These are phyloP conservation scores for Cyberlindnera suaveolens DNA, from an alignment of 805 yeast species.

Conservation along the genomic window DNA sequence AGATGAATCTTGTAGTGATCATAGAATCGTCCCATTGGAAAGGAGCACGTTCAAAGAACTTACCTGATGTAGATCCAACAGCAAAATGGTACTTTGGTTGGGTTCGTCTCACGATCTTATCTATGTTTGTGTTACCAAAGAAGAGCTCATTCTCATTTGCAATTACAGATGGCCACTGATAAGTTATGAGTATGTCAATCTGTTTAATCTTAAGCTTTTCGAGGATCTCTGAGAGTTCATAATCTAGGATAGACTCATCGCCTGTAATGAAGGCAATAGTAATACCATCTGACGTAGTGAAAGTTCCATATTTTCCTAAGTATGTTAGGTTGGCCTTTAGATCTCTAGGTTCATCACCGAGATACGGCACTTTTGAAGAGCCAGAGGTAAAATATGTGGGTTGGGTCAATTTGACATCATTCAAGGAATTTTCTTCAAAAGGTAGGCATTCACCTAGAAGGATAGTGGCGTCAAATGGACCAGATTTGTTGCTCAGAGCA, in stretches of 20 bases:
- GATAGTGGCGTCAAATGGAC: slow-evolving; percentile 56
- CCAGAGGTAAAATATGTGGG: slow-evolving; percentile 23
- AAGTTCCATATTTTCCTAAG: slow-evolving; percentile 28
- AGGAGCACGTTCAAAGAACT: slow-evolving; percentile 48
- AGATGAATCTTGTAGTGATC: slow-evolving; percentile 53
- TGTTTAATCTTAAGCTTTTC: slow-evolving; percentile 19
- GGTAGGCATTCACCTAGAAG: slow-evolving; percentile 42
- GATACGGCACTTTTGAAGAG: slow-evolving; percentile 7
- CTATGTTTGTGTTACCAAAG: slow-evolving; percentile 42
- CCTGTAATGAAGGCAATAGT: slow-evolving; percentile 42
- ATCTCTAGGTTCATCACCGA: slow-evolving; percentile 2
- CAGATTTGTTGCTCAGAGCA: slow-evolving; percentile 47
- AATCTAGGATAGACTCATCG: slow-evolving; percentile 9
- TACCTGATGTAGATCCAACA: slow-evolving; percentile 42
- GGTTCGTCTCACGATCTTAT: slow-evolving; percentile 34
- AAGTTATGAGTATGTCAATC: slow-evolving; percentile 52
- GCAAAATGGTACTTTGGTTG: slow-evolving; percentile 68
- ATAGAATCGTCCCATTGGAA: slow-evolving; percentile 46
- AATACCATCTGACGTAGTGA: slow-evolving; percentile 38
- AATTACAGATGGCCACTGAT: slow-evolving; percentile 54
- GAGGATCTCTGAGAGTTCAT: slow-evolving; percentile 23
- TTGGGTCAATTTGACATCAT: slow-evolving; percentile 1
- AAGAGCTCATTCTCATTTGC: slow-evolving; percentile 38
- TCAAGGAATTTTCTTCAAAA: neutral
- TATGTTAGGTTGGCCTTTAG: slow-evolving; percentile 5